Base-by-base conservation (phyloP, 2,329 filamentous ascomycete species). In the Clathrospora elynae region DNA sequence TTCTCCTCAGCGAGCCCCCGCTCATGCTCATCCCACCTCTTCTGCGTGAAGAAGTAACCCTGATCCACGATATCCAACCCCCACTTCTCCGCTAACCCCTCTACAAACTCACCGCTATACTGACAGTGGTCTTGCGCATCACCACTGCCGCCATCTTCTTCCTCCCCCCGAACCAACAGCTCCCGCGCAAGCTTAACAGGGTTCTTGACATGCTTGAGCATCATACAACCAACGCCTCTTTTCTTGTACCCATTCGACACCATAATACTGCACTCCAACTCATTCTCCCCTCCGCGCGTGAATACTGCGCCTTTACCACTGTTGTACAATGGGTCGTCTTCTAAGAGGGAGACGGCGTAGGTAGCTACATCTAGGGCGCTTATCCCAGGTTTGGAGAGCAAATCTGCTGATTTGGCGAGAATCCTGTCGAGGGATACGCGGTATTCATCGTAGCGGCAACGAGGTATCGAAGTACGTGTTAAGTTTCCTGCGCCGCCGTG, bases 211-310 rank as follows among this genome's bases (percentile, higher is more conserved):
- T 77, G 81, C 5, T 77, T 79, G 10, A 95, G 68, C 3, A 88
- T 81, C 73, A 88, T 88, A 5, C 90, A 83, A 3, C 88, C 88
- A 0, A 88, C 87, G 11, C 84, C 89, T 23, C 88, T 81, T 75
- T 95, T 96, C 26, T 82, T 79, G 42, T 77, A 75, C 0, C 85
- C 86, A 18, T 78, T 78, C 2, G 86, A 87, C 0, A 95, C 87
- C 90, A 95, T 95, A 36, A 95, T 81, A 6, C 84, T 88, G 1
- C 88, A 88, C 71, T 96, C 90, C 49, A 95, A 83, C 73, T 96
- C 88, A 66, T 91, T 90, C 50, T 84, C 80, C 12, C 90, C 91
- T 53, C 86, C 84, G 35, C 85, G 82, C 0, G 89, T 95, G 70
- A 95, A 96, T 13, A 95, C 90, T 35, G 90, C 88, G 38, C 91